These are phyloP conservation scores for Penicillium sp. DNA, from an alignment of 2,329 filamentous ascomycete genomes.

Conservation along the genomic window DNA sequence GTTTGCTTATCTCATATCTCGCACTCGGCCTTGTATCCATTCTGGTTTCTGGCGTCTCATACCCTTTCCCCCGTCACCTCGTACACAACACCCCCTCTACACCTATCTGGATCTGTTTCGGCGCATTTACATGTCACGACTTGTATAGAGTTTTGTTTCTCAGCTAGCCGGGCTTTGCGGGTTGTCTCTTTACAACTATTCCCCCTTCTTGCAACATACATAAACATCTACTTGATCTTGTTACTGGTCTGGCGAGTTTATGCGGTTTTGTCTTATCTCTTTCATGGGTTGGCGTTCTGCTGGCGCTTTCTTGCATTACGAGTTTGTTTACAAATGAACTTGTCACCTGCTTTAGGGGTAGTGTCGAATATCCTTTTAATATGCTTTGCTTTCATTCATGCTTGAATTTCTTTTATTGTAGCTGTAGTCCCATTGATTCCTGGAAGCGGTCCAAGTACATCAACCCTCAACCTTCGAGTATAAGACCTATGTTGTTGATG, in stretches of 20 bases:
- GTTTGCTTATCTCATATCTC: slow-evolving; percentile 3
- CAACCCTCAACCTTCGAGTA: background rate
- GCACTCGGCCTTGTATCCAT: slow-evolving; percentile 7
- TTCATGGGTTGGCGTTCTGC: slow-evolving; percentile 19
- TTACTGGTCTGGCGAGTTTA: background rate
- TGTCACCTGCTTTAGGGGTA: background rate
- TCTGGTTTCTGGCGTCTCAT: slow-evolving; percentile 16
- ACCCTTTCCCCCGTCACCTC: slow-evolving; percentile 12
- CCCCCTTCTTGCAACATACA: slow-evolving; percentile 18
- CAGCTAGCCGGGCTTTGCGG: slow-evolving; percentile 14
- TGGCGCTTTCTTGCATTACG: slow-evolving; percentile 12
- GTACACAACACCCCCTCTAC: background rate
- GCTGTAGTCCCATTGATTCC: background rate
- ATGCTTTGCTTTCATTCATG: background rate
- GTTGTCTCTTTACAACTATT: slow-evolving; percentile 17
- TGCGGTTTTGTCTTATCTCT: slow-evolving; percentile 8
- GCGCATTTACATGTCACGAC: slow-evolving; percentile 23
- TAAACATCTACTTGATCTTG: slow-evolving; percentile 15
- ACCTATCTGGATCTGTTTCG: slow-evolving; percentile 11
- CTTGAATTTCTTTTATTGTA: background rate
- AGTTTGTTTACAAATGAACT: background rate
- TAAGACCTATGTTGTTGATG: background rate
- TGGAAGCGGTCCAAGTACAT: background rate
- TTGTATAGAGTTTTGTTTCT: slow-evolving; percentile 26
- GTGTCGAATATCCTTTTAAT: background rate